Conservation (phyloP, 805 yeast species). For the Jamesozyma gamospora region DNA sequence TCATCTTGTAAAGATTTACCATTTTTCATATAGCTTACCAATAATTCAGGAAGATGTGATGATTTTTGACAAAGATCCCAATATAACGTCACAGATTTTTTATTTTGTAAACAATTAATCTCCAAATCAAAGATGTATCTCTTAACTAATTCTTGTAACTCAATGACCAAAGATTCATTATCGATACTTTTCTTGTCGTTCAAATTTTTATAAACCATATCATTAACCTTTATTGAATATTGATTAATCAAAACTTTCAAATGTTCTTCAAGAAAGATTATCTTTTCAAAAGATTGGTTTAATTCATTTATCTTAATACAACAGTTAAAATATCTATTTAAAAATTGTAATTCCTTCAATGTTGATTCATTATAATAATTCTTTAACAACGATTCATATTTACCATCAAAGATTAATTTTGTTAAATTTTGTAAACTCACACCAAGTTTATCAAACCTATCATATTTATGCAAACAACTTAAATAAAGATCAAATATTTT, state of each 20-base stretch:
- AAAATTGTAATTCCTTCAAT: neutral
- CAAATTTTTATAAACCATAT: neutral
- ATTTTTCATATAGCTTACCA: neutral
- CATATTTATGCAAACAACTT: slow-evolving; percentile 10
- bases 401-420: neutral
- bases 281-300: neutral
- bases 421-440: slow-evolving; percentile 3
- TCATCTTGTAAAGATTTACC: slow-evolving; percentile 6
- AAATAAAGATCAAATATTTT: slow-evolving; percentile 11
- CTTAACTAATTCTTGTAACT: slow-evolving; percentile 2
- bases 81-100: slow-evolving; percentile 9
- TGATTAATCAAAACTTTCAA: neutral
- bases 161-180: neutral
- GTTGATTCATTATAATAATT: neutral
- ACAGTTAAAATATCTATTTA: slow-evolving; percentile 2
- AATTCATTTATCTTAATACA: neutral
- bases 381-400: neutral
- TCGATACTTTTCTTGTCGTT: too few relatives aligned
- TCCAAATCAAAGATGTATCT: slow-evolving; percentile 13
- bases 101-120: slow-evolving; percentile 6
- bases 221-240: neutral
- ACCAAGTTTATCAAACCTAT: slow-evolving; percentile 10
- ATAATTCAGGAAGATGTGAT: slow-evolving; percentile 8
- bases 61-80: slow-evolving; percentile 8
- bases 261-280: neutral